Evolutionary conservation across 345 rosid species (phyloP), one percentile per base, ranked within the genome.

Genomic region (Salix purpurea): DNA sequence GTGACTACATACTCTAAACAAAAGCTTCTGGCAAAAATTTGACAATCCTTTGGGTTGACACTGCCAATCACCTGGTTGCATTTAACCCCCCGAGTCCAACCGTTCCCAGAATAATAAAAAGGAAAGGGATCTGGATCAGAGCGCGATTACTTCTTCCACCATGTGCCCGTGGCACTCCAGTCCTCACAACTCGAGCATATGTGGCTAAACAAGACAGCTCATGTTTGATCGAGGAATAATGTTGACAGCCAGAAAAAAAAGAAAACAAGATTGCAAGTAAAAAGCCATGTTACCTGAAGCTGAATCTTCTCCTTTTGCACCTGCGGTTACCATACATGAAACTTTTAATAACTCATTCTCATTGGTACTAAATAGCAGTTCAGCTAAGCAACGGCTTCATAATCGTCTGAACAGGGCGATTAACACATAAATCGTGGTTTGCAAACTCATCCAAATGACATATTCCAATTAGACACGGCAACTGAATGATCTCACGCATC

Each of bases 71-170:
- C 97, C 94, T 91, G 84, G 86, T 77, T 74, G 90, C 94, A 70
- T 84, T 88, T 39, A 89, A 76, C 58, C 91, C 91, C 62, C 97
- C 99, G 0, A 91, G 88, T 50, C 92, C 93, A 64, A 91, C 76
- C 14, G 98, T 91, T 68, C 93, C 93, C 65, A 88, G 74, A 54
- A 90, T 85, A 69, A 90, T 89, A 32, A 90, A 65, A 46, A 88
- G 77, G 79, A 92, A 89, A 24, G 95, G 97, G 54, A 91, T 76
- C 73, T 85, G 72, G 71, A 91, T 81, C 80, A 90, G 78, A 52
- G 85, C 81, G 16, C 58, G 89, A 72, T 90, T 87, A 69, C 88
- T 90, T 84, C 86, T 84, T 80, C 90, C 92, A 6, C 90, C 87
- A 50, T 67, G 76, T 66, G 79, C 79, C 72, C 77, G 82, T 7